Conservation (phyloP, 257 asterid species). For the Solanum pennellii region DNA sequence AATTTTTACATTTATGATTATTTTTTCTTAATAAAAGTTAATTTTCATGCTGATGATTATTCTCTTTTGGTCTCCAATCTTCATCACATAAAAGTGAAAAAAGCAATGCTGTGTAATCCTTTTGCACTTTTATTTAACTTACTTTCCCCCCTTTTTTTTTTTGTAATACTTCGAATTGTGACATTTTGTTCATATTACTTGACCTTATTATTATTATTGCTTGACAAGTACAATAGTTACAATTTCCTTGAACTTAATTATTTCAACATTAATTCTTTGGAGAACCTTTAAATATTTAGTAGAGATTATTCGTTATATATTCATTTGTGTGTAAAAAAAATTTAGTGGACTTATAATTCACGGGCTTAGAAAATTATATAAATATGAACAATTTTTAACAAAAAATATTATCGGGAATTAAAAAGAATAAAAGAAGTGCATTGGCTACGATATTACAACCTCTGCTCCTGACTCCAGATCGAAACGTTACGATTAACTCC, state of each 20-base stretch:
- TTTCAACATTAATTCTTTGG: not conserved
- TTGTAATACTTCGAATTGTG: too few relatives aligned
- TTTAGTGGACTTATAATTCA: not conserved
- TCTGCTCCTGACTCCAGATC: too few relatives aligned
- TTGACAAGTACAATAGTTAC: not conserved
- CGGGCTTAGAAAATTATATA: not conserved
- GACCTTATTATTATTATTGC: not conserved
- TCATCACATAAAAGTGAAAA: not conserved
- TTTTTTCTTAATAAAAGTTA: not conserved
- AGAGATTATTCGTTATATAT: not conserved
- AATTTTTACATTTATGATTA: not conserved
- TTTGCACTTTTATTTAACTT: not conserved
- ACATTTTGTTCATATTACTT: not conserved
- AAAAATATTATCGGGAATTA: not conserved
- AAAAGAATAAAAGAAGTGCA: not conserved
- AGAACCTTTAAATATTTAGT: not conserved
- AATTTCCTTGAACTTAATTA: not conserved
- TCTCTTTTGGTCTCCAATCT: not conserved
- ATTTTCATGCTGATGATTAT: not conserved
- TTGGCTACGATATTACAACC: too few relatives aligned
- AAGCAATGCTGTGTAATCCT: not conserved
- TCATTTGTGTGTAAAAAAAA: too few relatives aligned
- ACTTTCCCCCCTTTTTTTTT: not conserved
- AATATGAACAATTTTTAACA: not conserved
- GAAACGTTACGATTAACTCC: too few relatives aligned